Percentiles rank a stretch among this genome's conserved stretches.
These are phyloP conservation scores for Piloderma croceum DNA, from an alignment of 768 basidiomycete genomes.

Conservation along the genomic window DNA sequence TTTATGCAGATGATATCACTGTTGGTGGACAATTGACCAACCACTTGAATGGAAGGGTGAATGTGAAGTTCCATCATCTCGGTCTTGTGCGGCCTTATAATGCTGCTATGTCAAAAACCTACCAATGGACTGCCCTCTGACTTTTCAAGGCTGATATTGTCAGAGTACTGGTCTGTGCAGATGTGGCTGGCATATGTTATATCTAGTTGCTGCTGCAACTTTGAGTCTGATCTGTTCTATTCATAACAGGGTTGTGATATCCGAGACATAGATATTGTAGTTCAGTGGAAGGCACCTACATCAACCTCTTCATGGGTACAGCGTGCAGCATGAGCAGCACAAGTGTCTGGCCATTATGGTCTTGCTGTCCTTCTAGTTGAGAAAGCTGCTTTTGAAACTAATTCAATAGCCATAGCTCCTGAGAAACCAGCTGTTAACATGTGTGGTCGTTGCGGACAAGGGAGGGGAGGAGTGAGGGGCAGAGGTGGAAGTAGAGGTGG, in stretches of 20 bases:
- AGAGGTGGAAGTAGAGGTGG: not conserved
- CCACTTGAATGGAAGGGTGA: constrained; percentile 8
- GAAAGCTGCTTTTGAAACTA: constrained; percentile 12
- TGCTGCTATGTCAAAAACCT: not conserved
- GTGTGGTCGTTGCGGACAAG: no score
- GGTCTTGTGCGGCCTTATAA: constrained; percentile 10
- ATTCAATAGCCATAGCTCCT: not conserved
- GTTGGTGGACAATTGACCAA: constrained; percentile 13
- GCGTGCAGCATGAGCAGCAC: constrained; percentile 28
- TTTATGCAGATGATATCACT: constrained; percentile 19
- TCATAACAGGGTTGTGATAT: constrained; percentile 33
- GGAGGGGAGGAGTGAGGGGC: no score
- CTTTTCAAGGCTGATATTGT: constrained; percentile 21
- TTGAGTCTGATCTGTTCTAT: not conserved
- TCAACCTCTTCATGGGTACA: constrained; percentile 27
- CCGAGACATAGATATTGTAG: constrained; percentile 30
- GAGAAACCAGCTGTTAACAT: no score
- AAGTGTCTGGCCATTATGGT: constrained; percentile 12
- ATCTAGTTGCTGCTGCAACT: not conserved
- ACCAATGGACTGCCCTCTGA: not conserved
- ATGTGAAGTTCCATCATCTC: not conserved
- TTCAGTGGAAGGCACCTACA: constrained; percentile 32
- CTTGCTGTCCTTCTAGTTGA: constrained; percentile 26
- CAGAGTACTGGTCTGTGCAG: constrained; percentile 29
- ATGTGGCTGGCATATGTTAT: constrained; percentile 29